phyloP scores from a whole-genome alignment of 2,329 filamentous ascomycete genomes.

The Alternaria arborescens region DNA sequence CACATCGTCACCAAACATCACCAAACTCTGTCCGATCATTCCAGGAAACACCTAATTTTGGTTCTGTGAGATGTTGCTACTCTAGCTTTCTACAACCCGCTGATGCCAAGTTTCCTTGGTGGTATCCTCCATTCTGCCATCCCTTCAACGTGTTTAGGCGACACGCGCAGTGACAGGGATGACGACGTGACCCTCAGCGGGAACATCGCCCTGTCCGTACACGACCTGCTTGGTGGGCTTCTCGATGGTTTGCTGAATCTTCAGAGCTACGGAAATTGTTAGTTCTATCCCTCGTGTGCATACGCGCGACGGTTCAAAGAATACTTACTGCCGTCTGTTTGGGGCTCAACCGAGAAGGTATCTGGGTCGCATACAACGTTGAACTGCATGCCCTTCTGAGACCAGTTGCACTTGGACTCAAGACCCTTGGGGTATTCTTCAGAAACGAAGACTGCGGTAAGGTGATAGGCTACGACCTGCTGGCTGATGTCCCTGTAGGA shows the following conservation, averaged over 20 bases:
- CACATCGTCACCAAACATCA: neutral
- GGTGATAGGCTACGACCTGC: neutral
- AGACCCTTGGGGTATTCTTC: slow-evolving; percentile 2
- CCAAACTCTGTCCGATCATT: neutral
- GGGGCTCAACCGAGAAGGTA: neutral
- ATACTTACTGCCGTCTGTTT: neutral
- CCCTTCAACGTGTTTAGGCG: neutral
- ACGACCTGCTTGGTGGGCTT: neutral
- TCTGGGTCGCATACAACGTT: neutral
- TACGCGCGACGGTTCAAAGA: neutral
- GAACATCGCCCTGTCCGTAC: slow-evolving; percentile 4
- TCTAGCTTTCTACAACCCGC: neutral
- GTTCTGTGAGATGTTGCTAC: neutral
- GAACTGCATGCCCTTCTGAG: neutral
- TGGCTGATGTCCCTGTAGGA: slow-evolving; percentile 1
- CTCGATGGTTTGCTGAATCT: slow-evolving; percentile 1
- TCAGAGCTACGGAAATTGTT: neutral
- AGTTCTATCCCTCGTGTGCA: neutral
- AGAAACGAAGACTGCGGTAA: slow-evolving; percentile 1
- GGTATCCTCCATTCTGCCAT: neutral
- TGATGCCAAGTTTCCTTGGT: too few species aligned
- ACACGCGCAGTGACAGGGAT: slow-evolving; percentile 2
- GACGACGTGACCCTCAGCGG: neutral
- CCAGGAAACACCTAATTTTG: neutral
- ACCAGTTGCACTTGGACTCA: neutral